phyloP scores from a whole-genome alignment of 768 basidiomycete genomes.

The Amanita exitialis region DNA sequence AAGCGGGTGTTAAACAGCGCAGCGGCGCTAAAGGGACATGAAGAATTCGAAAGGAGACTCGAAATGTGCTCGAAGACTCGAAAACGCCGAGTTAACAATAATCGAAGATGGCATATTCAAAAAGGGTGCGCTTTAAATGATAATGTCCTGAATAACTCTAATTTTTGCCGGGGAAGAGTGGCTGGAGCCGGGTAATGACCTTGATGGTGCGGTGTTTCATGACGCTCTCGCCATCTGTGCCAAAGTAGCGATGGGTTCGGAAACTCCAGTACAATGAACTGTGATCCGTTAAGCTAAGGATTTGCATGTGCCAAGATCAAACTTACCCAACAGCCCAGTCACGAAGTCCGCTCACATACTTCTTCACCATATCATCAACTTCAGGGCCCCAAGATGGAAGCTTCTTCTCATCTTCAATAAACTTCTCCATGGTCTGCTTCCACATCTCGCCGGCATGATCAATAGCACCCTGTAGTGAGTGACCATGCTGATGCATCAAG shows the following conservation, averaged over 20 bases:
- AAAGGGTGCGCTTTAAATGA: neutral
- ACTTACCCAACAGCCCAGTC: constrained; percentile 61
- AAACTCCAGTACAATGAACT: constrained; percentile 66
- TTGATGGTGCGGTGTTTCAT: constrained; percentile 44
- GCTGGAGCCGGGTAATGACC: constrained; percentile 21
- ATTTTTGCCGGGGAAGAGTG: neutral
- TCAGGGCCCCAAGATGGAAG: constrained; percentile 57
- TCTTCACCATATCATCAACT: constrained; percentile 45
- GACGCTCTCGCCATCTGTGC: constrained; percentile 39
- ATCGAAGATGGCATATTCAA: neutral
- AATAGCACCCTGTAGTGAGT: constrained; percentile 50
- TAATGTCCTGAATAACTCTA: neutral
- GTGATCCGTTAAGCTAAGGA: constrained; percentile 2
- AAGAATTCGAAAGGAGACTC: neutral
- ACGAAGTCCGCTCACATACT: constrained; percentile 54
- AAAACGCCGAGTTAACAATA: neutral
- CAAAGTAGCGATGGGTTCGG: constrained; percentile 61
- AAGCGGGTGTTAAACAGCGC: neutral
- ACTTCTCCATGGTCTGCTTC: constrained; percentile 40
- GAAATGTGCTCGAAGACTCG: neutral
- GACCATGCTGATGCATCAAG: constrained; percentile 49
- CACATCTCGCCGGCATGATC: constrained; percentile 58
- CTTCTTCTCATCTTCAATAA: constrained; percentile 32
- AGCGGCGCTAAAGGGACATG: neutral
- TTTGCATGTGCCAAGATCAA: neutral